Base-by-base conservation (phyloP, 768 basidiomycete species). In the Cystofilobasidium capitatum region DNA sequence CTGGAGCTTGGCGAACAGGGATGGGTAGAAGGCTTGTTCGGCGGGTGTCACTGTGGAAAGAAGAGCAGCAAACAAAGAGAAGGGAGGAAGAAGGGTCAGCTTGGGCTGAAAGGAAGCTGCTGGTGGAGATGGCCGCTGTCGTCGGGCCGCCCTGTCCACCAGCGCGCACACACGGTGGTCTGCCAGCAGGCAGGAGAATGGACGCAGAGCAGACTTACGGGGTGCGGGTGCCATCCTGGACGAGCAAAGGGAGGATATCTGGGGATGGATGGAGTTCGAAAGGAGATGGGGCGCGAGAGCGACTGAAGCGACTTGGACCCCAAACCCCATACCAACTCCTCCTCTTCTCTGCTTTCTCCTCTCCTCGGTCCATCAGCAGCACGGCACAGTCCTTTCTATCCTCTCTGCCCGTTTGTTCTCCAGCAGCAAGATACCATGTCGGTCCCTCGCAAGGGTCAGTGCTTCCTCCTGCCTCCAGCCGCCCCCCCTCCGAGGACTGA, bases 11-110 rank as follows among this genome's bases (percentile, higher is more conserved):
- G 68, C 37, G 62, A 69, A 69, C 20, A 69, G 57, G 20, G 63
- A 45, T n/a, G 68, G 61, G 26, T 64, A 69, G 57, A 64, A 69
- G 58, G 68, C 45, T 24, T 57, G 31, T 51, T 69, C 68, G 31
- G 68, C 55, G 24, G 68, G 57, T 35, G 62, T 49, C 29, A 69
- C 68, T 69, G 45, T 14, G 37, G 20, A 17, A 8, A 29, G 35
- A 24, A 39, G 26, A 37, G 42, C 9, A 40, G 8, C 9, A 54
- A 13, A 13, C 8, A 49, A 24, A n/a, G 8, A n/a, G 8, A 49
- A 49, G 45, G 45, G n/a, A n/a, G n/a, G n/a, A n/a, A n/a, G n/a
- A n/a, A n/a, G 40, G 40, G 40, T 10, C 10, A 42, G 10, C 10
- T 10, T 20, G 40, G 40, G 10, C 40, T 20, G 10, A 42, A 42